phyloP scores from a whole-genome alignment of 331 rosid genomes.

The Arachis monticola region DNA sequence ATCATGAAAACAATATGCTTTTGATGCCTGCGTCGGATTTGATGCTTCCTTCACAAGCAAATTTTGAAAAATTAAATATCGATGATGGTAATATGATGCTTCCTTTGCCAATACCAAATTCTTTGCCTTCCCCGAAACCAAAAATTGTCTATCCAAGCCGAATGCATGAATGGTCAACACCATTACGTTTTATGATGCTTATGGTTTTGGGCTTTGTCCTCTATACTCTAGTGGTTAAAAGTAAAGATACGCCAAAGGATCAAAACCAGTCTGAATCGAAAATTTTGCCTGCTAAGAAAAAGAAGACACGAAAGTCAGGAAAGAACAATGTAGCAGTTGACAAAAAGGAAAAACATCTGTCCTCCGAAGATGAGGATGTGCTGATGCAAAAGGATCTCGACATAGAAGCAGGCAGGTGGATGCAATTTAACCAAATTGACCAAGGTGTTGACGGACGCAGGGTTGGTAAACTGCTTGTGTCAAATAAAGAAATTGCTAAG shows the following conservation, averaged over 20 bases:
- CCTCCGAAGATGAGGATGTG: constrained; percentile 50
- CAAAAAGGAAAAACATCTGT: constrained; percentile 39
- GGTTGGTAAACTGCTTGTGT: constrained; percentile 69
- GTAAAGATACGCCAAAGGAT: constrained; percentile 32
- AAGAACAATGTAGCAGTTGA: constrained; percentile 41
- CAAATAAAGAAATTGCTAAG: constrained; percentile 75
- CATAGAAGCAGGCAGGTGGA: constrained; percentile 41
- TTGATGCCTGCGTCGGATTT: constrained; percentile 39
- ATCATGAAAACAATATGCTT: constrained; percentile 42
- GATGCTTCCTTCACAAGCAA: constrained; percentile 42
- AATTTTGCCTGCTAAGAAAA: constrained; percentile 57
- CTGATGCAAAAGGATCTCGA: constrained; percentile 31
- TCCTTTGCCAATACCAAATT: constrained; percentile 22
- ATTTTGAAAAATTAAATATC: constrained; percentile 30
- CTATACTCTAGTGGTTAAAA: constrained; percentile 33
- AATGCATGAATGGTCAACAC: constrained; percentile 38
- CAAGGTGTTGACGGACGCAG: constrained; percentile 57
- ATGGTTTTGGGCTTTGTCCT: constrained; percentile 36
- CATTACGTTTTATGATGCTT: constrained; percentile 35
- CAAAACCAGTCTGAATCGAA: constrained; percentile 44
- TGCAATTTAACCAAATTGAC: constrained; percentile 38
- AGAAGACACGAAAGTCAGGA: constrained; percentile 52
- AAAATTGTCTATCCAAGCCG: constrained; percentile 28
- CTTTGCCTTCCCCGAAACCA: constrained; percentile 28
- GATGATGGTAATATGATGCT: constrained; percentile 38